phyloP scores from a whole-genome alignment of 1,284 basidiomycete species.

The Irpex lacteus region DNA sequence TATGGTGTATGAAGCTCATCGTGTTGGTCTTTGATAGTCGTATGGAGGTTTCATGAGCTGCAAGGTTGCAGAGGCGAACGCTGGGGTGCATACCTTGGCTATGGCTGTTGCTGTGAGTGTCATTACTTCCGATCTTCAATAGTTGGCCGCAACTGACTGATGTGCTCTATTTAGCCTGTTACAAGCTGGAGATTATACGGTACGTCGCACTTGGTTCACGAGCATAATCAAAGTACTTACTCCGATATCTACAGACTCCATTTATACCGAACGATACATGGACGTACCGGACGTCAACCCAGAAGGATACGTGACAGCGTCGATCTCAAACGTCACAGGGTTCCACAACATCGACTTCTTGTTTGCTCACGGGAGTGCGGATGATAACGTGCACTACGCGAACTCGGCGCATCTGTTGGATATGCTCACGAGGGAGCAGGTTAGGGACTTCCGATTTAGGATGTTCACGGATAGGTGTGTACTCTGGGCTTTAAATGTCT shows the following conservation, averaged over 20 bases:
- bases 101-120: constrained; percentile 83
- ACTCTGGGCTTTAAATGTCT: constrained; percentile 2
- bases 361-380: constrained; percentile 89
- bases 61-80: constrained; percentile 86
- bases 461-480: constrained; percentile 94
- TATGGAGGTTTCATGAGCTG: constrained; percentile 93
- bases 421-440: constrained; percentile 78
- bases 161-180: constrained; percentile 53
- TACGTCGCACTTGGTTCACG: constrained; percentile 29
- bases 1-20: too few relatives aligned
- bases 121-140: background rate
- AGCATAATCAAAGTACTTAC: background rate
- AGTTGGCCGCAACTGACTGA: background rate
- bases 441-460: constrained; percentile 84
- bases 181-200: constrained; percentile 86
- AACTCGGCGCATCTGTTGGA: constrained; percentile 91
- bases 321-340: constrained; percentile 82
- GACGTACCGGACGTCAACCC: constrained; percentile 75
- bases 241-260: constrained; percentile 53
- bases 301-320: constrained; percentile 81
- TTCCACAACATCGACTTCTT: constrained; percentile 81
- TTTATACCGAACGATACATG: constrained; percentile 99
- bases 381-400: constrained; percentile 93
- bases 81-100: constrained; percentile 83
- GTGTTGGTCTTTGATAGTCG: constrained; percentile 45